These are phyloP conservation scores for Purshia tridentata DNA, from an alignment of 306 rosid genomes.

Conservation along the genomic window DNA sequence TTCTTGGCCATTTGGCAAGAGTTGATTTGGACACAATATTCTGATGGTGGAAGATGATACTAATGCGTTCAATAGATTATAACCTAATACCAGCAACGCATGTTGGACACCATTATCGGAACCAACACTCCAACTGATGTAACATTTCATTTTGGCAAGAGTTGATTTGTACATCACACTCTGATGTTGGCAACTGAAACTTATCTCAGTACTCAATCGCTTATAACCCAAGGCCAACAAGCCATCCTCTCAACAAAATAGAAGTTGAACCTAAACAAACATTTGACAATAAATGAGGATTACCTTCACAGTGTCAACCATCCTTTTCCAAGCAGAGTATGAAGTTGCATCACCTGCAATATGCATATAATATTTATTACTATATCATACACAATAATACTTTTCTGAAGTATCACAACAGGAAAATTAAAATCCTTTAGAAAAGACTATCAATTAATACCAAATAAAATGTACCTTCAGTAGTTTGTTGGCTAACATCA, in stretches of 20 bases:
- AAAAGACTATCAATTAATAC: slow-evolving; percentile 4
- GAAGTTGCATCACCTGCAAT: slow-evolving; percentile 54
- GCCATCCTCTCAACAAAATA: slow-evolving; percentile 5
- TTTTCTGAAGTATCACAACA: not conserved
- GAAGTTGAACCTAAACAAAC: not conserved
- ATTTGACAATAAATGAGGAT: slow-evolving; percentile 14
- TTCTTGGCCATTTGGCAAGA: not conserved
- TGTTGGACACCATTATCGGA: not conserved
- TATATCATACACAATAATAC: not conserved
- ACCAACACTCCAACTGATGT: slow-evolving; percentile 3
- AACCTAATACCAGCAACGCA: slow-evolving; percentile 11
- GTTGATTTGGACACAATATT: not conserved
- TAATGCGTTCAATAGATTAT: not conserved
- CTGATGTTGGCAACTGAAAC: not conserved
- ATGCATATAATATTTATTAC: slow-evolving; percentile 24
- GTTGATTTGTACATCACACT: not conserved
- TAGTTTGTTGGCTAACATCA: slow-evolving; percentile 40
- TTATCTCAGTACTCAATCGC: not conserved
- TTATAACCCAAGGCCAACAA: slow-evolving; percentile 10
- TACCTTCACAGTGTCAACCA: slow-evolving; percentile 74
- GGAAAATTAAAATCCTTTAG: slow-evolving; percentile 10
- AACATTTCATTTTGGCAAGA: not conserved
- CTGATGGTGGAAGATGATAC: not conserved
- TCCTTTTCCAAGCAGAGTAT: slow-evolving; percentile 59
- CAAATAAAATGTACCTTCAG: slow-evolving; percentile 34